Base-by-base conservation (phyloP, 768 basidiomycete species). In the Pulveroboletus sp. region DNA sequence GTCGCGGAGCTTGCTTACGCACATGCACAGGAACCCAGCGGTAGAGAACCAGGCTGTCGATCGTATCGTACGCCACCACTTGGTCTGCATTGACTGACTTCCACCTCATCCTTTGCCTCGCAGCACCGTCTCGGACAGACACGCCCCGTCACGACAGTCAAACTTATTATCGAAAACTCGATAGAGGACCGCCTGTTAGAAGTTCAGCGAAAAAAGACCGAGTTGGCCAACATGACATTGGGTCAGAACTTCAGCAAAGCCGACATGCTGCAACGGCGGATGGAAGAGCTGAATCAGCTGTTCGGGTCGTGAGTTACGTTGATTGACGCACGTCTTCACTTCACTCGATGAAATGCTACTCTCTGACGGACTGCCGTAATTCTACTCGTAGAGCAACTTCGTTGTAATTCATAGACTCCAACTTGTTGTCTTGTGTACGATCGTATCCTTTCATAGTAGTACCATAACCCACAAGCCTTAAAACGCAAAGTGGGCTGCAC, bases 1-100 rank as follows among this genome's bases (percentile, higher is more conserved):
- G 18, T 43, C 21, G 15, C 9, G 32, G 8, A 36, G 52, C 31
- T 37, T 39, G 43, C 44, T 48, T n/a, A 46, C 39, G 28, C 17
- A 32, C 15, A 21, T 49, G 24, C 39, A 6, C 58, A 93, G 90
- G 93, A 96, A 96, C 60, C 93, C 93, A 14, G 93, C 93, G 17
- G 93, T 94, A 6, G 93, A 98, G 72, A 93, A 96, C 62, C 95
- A 97, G 70, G 95, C 94, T 17, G 91, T 97, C 27, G 96, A 99
- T 71, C 89, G 95, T 45, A 95, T 96, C 57, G 93, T 96, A 60
- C 69, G 89, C 76, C 10, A 21, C 55, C 24, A 37, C 39, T 37
- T 38, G 12, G 18, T 42, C 27, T 39, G 21, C 11, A n/a, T 44
- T 26, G 37, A 5, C 39, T 52, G 9, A 42, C 27, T 24, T 24